phyloP scores from a whole-genome alignment of 768 basidiomycete genomes.

The Naematelia encephala region DNA sequence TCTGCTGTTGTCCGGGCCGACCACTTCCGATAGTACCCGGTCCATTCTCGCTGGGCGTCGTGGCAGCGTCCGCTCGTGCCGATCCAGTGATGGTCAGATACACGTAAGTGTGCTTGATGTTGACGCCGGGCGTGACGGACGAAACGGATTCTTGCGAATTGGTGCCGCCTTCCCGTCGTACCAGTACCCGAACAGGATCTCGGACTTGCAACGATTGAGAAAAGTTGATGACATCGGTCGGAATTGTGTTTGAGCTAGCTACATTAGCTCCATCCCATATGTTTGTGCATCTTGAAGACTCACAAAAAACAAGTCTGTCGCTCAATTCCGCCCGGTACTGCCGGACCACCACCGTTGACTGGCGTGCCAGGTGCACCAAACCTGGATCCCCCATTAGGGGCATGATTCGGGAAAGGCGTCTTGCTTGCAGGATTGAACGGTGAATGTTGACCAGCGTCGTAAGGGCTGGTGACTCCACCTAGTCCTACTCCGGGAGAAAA shows the following conservation, averaged over 20 bases:
- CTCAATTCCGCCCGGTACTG: constrained; percentile 20
- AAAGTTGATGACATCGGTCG: constrained; percentile 83
- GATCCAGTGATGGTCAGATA: constrained; percentile 84
- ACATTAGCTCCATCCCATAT: neutral
- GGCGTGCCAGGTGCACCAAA: constrained; percentile 30
- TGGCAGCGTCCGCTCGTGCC: constrained; percentile 59
- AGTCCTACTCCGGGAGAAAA: constrained; percentile 28
- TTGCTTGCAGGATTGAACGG: constrained; percentile 51
- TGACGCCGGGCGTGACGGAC: constrained; percentile 43
- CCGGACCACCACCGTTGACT: constrained; percentile 8
- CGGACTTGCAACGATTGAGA: constrained; percentile 87
- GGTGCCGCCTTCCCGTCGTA: constrained; percentile 61
- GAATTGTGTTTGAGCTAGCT: constrained; percentile 96
- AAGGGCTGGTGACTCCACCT: constrained; percentile 37
- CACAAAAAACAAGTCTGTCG: constrained; percentile 50
- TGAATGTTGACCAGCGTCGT: constrained; percentile 46
- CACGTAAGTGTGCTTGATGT: constrained; percentile 87
- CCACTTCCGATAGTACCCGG: constrained; percentile 87
- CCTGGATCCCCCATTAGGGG: constrained; percentile 16
- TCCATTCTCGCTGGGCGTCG: constrained; percentile 53
- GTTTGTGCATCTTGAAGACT: constrained; percentile 15
- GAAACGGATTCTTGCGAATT: constrained; percentile 46
- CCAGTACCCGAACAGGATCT: constrained; percentile 96
- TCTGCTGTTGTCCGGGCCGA: constrained; percentile 52
- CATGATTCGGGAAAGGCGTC: constrained; percentile 47